Evolutionary conservation across 306 rosid species (phyloP).

Genomic region (Senna tora): DNA sequence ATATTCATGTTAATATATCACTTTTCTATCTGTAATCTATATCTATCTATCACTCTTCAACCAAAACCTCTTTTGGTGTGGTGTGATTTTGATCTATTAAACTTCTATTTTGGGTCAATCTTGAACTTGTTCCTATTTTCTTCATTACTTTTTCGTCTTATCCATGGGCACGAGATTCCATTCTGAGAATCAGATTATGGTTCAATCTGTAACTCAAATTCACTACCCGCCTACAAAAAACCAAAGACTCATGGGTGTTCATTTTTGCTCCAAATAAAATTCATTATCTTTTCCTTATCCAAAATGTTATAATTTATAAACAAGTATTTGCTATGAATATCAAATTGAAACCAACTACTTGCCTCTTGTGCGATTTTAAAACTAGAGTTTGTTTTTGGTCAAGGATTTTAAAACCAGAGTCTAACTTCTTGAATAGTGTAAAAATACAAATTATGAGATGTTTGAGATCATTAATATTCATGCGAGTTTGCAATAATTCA

Average conservation of each 20-base stretch:
- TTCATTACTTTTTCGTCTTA: neutral
- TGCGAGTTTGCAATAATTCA: neutral
- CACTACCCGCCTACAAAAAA: no score
- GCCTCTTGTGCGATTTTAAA: neutral
- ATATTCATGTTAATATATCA: neutral
- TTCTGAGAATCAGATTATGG: neutral
- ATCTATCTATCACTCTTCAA: neutral
- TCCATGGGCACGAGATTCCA: neutral
- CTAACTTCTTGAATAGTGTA: no score
- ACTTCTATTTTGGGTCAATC: neutral
- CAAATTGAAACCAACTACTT: neutral
- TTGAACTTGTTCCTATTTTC: neutral
- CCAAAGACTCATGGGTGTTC: neutral
- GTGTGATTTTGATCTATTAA: neutral
- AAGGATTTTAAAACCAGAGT: neutral
- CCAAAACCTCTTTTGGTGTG: conserved; percentile 1
- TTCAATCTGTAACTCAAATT: neutral
- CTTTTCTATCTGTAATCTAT: no score
- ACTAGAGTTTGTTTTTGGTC: no score
- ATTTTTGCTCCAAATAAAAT: neutral
- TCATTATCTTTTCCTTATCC: neutral
- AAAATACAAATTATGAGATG: no score
- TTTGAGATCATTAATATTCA: neutral
- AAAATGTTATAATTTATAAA: neutral
- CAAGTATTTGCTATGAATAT: neutral